A percentile compares a stretch with the other conserved stretches of the same genome.
phyloP scores from a whole-genome alignment of 257 asterid genomes.

The Solanum ossicruentum region DNA sequence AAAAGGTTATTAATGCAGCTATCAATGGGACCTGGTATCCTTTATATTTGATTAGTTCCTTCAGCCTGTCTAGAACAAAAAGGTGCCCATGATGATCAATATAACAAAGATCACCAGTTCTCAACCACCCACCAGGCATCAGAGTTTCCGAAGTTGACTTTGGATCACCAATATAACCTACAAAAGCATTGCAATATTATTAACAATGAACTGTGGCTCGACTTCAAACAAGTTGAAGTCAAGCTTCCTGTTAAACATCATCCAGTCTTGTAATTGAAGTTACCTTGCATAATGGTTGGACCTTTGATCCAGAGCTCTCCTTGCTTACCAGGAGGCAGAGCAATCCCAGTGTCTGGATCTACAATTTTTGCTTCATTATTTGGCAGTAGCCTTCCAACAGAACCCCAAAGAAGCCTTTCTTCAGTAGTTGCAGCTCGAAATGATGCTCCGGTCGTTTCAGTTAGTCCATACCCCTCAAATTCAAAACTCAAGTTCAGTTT shows the following conservation, averaged over 20 bases:
- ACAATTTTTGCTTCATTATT: conserved; percentile 40
- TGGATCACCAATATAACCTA: conserved; percentile 30
- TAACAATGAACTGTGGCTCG: background rate
- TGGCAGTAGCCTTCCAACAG: conserved; percentile 27
- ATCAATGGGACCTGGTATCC: conserved; percentile 37
- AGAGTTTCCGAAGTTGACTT: conserved; percentile 27
- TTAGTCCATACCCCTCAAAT: conserved; percentile 57
- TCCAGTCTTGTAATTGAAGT: background rate
- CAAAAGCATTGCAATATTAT: background rate
- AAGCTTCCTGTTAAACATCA: background rate
- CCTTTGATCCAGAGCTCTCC: conserved; percentile 68
- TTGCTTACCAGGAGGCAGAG: conserved; percentile 29
- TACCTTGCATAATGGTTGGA: conserved; percentile 51
- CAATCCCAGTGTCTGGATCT: conserved; percentile 28
- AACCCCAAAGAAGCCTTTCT: conserved; percentile 27
- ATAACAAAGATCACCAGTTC: conserved; percentile 45
- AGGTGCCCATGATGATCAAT: conserved; percentile 34
- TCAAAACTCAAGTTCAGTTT: background rate
- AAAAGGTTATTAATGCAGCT: background rate
- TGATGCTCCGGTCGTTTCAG: conserved; percentile 37
- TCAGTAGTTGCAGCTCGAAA: conserved; percentile 13
- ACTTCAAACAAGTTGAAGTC: background rate
- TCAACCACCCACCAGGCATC: conserved; percentile 28
- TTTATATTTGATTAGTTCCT: conserved; percentile 49
- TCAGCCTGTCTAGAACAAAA: conserved; percentile 38